Evolutionary conservation across 2,329 filamentous ascomycete genomes (phyloP).

Genomic region (Helotiales sp.): DNA sequence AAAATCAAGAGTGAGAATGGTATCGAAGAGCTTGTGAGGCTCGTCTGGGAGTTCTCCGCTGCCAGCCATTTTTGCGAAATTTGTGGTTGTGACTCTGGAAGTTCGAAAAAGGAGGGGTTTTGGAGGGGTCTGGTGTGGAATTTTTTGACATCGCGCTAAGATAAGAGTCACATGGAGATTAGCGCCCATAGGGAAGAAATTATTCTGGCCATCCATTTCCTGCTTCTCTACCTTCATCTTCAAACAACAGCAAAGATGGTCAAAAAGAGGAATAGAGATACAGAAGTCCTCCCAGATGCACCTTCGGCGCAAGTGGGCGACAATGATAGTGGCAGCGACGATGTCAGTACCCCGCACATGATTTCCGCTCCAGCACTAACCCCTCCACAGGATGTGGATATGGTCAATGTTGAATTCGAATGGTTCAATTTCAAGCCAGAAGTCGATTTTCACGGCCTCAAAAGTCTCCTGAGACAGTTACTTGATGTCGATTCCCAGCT

Average conservation of each 20-base stretch:
- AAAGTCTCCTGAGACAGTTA: conserved; percentile 86
- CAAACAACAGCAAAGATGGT: conserved; percentile 39
- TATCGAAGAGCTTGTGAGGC: conserved; percentile 47
- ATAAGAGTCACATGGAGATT: conserved; percentile 11
- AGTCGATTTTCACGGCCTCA: conserved; percentile 94
- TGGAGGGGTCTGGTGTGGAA: conserved; percentile 10
- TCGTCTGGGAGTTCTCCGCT: conserved; percentile 32
- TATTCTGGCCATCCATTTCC: background rate
- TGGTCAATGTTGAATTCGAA: conserved; percentile 96
- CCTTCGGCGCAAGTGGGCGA: conserved; percentile 32
- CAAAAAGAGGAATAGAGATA: conserved; percentile 44
- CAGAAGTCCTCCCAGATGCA: conserved; percentile 41
- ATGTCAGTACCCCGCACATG: conserved; percentile 32
- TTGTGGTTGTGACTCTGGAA: conserved; percentile 7
- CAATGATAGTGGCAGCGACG: conserved; percentile 41
- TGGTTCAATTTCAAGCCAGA: conserved; percentile 95
- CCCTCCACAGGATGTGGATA: conserved; percentile 71
- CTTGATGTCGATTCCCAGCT: conserved; percentile 86
- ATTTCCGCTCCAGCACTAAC: conserved; percentile 3
- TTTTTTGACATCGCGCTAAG: conserved; percentile 13
- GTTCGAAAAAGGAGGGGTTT: conserved; percentile 3
- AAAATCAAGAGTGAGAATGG: conserved; percentile 75
- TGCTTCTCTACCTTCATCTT: background rate
- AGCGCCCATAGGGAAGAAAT: conserved; percentile 1
- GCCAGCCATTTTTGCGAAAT: conserved; percentile 28